phyloP scores from a whole-genome alignment of 2,329 filamentous ascomycete species.

The Sporothrix curviconia region DNA sequence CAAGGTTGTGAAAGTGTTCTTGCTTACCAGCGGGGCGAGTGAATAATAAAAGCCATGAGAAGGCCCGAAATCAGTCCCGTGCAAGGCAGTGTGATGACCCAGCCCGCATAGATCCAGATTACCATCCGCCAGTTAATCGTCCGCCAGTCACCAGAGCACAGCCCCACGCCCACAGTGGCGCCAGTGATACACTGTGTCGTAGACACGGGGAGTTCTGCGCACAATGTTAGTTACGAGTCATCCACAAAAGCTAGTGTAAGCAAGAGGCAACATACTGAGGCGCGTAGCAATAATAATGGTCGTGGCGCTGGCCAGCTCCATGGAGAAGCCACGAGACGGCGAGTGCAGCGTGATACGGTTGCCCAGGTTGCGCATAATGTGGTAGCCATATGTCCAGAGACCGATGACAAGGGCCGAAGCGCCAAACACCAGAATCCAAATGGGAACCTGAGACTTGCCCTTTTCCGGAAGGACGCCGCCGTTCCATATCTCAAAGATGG shows the following conservation, averaged over 20 bases:
- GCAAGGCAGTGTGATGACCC: conserved; percentile 54
- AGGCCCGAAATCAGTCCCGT: conserved; percentile 52
- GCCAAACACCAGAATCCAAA: conserved; percentile 49
- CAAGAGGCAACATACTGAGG: conserved; percentile 32
- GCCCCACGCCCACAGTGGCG: conserved; percentile 55
- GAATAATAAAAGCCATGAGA: conserved; percentile 56
- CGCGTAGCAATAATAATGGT: conserved; percentile 60
- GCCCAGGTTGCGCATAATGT: conserved; percentile 55
- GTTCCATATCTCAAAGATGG: conserved; percentile 55
- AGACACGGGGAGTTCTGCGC: conserved; percentile 51
- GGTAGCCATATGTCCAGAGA: conserved; percentile 57
- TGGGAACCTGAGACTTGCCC: conserved; percentile 43
- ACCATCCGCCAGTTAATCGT: conserved; percentile 60
- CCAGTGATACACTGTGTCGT: conserved; percentile 61
- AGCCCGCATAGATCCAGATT: conserved; percentile 52
- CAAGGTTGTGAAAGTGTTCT: too few species aligned
- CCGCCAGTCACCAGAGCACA: conserved; percentile 52
- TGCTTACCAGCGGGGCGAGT: conserved; percentile 49
- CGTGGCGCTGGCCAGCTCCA: conserved; percentile 55
- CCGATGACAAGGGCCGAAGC: conserved; percentile 38
- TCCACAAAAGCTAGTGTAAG: not conserved
- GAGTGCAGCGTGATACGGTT: conserved; percentile 53
- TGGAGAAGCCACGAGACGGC: conserved; percentile 47
- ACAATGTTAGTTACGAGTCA: conserved; percentile 23
- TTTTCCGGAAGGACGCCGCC: conserved; percentile 37